A percentile compares a stretch with the other conserved stretches of the same genome.
These are phyloP conservation scores for Bifiguratus adelaidae DNA, from an alignment of 192 early-diverging fungal genomes.

Conservation along the genomic window DNA sequence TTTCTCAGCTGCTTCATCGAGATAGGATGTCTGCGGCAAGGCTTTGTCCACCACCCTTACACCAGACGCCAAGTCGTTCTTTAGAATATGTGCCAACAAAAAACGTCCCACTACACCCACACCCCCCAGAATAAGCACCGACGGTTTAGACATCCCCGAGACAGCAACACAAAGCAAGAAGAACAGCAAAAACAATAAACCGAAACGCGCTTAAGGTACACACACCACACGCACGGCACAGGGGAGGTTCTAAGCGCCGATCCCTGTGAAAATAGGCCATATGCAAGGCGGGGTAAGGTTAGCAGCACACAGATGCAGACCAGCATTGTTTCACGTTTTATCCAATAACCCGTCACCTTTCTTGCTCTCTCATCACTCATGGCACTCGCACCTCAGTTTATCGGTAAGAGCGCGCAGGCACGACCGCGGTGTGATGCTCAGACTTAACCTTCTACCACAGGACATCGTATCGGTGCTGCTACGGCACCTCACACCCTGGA, in stretches of 20 bases:
- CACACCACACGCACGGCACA: too few species aligned
- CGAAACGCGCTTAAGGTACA: too few species aligned
- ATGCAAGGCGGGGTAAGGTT: too few species aligned
- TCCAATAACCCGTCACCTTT: constrained; percentile 2
- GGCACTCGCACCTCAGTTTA: constrained; percentile 18
- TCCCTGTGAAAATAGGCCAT: too few species aligned
- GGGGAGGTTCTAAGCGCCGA: too few species aligned
- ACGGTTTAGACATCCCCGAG: too few species aligned
- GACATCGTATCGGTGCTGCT: constrained; percentile 30
- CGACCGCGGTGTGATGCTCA: not conserved
- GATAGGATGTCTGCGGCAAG: constrained; percentile 69
- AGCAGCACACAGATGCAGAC: too few species aligned
- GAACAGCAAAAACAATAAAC: too few species aligned
- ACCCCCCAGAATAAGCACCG: constrained; percentile 72
- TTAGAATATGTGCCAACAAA: constrained; percentile 57
- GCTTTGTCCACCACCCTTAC: constrained; percentile 77
- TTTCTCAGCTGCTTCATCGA: constrained; percentile 46
- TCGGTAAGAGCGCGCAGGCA: not conserved
- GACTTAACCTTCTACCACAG: constrained; percentile 2
- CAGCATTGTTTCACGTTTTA: too few species aligned
- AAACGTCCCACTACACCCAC: constrained; percentile 80
- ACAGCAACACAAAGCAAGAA: too few species aligned
- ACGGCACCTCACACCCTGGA: constrained; percentile 31
- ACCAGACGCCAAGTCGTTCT: constrained; percentile 46
- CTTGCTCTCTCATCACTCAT: not conserved